Evolutionary conservation across 2,329 filamentous ascomycete genomes (phyloP).

Genomic region (Fusarium transvaalense): DNA sequence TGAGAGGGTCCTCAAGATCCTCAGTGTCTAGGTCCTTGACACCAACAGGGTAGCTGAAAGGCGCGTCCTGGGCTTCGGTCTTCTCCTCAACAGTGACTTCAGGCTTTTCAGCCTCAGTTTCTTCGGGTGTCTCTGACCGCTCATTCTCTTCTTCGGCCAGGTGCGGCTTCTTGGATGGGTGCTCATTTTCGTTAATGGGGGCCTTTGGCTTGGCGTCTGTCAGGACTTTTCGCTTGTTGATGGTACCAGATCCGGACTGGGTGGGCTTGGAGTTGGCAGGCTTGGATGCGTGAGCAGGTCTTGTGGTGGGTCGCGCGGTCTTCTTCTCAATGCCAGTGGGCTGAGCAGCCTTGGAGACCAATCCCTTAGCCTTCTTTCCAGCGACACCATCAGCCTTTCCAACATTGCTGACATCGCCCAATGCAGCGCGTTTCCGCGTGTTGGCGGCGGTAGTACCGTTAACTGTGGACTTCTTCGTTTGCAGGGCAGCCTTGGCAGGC

Average conservation of each 20-base stretch:
- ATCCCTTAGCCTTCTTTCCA: slow-evolving; percentile 79
- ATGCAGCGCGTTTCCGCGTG: slow-evolving; percentile 80
- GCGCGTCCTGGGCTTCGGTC: slow-evolving; percentile 31
- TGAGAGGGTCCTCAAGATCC: slow-evolving; percentile 92
- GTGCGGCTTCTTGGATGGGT: slow-evolving; percentile 74
- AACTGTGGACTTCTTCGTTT: slow-evolving; percentile 75
- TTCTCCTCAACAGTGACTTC: slow-evolving; percentile 23
- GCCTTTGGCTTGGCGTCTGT: slow-evolving; percentile 68
- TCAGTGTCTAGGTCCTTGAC: slow-evolving; percentile 82
- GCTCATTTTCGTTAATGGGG: slow-evolving; percentile 73
- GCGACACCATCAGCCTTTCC: slow-evolving; percentile 79
- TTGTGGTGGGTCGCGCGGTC: slow-evolving; percentile 70
- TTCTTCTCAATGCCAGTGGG: slow-evolving; percentile 84
- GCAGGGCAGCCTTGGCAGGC: slow-evolving; percentile 72
- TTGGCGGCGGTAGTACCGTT: slow-evolving; percentile 62
- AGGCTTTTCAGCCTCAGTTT: slow-evolving; percentile 33
- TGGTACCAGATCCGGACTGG: slow-evolving; percentile 77
- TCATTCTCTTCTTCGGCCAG: slow-evolving; percentile 27
- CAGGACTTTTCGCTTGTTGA: slow-evolving; percentile 77
- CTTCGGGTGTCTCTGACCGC: slow-evolving; percentile 56
- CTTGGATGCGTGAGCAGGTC: slow-evolving; percentile 74
- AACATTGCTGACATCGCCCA: slow-evolving; percentile 97
- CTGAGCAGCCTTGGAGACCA: slow-evolving; percentile 84
- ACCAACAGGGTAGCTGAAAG: slow-evolving; percentile 40
- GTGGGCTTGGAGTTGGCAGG: slow-evolving; percentile 74